Percentiles rank a stretch among this genome's conserved stretches.
Conservation (phyloP, 169 alveolate genomes). For the Plasmodium fragile region DNA sequence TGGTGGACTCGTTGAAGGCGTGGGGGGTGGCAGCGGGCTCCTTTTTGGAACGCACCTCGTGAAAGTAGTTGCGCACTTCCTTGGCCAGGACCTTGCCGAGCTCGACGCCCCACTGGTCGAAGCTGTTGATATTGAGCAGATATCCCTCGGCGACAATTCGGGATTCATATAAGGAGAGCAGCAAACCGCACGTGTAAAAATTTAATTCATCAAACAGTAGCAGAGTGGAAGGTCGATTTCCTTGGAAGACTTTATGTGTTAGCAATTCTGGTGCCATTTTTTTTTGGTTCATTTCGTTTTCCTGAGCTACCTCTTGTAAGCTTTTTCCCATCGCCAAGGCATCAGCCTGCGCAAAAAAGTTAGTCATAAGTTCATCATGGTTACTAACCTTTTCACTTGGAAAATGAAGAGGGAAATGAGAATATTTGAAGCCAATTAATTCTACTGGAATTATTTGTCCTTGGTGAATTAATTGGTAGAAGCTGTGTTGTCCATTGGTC, state of each 20-base stretch:
- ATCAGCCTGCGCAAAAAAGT: constrained; percentile 99
- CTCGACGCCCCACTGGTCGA: constrained; percentile 99
- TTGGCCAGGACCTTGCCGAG: constrained; percentile 90
- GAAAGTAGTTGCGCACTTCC: constrained; percentile 81
- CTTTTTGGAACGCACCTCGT: constrained; percentile 28
- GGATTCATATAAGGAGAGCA: constrained; percentile 98
- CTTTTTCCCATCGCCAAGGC: constrained; percentile 98
- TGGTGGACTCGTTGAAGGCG: constrained; percentile 63
- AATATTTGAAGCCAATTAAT: constrained; percentile 96
- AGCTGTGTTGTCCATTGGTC: constrained; percentile 98
- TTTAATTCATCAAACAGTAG: constrained; percentile 90
- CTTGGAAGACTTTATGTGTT: constrained; percentile 95
- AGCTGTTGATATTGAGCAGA: constrained; percentile 96
- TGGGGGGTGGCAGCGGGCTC: not conserved
- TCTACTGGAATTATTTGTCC: constrained; percentile 97
- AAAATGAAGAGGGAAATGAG: constrained; percentile 91
- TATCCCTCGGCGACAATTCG: constrained; percentile 98
- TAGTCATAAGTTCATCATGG: constrained; percentile 98
- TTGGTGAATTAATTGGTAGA: constrained; percentile 98
- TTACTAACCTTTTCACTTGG: constrained; percentile 79
- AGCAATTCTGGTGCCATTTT: constrained; percentile 88
- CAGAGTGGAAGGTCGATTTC: constrained; percentile 96
- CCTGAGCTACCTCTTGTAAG: constrained; percentile 85
- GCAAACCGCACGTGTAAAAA: constrained; percentile 94
- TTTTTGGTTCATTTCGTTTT: constrained; percentile 79